Percentiles rank a stretch among this genome's conserved stretches.
phyloP scores from a whole-genome alignment of 768 basidiomycete species.

The Tulasnella sp. region DNA sequence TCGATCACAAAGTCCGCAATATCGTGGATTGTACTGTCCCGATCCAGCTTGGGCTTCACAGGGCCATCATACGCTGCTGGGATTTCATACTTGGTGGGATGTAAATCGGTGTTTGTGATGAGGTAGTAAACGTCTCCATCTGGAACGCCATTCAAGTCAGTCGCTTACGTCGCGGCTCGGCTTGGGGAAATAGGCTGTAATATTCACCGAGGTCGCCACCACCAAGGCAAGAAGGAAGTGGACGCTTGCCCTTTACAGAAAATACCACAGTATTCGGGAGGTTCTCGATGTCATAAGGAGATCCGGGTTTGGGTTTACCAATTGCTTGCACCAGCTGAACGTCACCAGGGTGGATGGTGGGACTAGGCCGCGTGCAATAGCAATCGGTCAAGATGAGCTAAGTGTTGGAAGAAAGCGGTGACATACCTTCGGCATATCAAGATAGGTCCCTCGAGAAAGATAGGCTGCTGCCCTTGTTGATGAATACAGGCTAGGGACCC shows the following conservation, averaged over 20 bases:
- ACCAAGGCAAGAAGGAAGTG: slow-evolving; percentile 21
- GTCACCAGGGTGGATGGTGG: slow-evolving; percentile 69
- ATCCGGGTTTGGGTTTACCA: slow-evolving; percentile 43
- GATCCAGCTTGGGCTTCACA: neutral
- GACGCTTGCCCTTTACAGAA: slow-evolving; percentile 39
- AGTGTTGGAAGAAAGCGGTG: neutral
- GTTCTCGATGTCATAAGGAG: slow-evolving; percentile 1
- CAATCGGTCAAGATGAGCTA: neutral
- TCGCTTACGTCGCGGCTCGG: too few relatives aligned
- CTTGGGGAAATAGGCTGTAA: too few relatives aligned
- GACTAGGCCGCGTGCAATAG: slow-evolving; percentile 36
- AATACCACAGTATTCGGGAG: slow-evolving; percentile 68
- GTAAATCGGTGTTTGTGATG: neutral
- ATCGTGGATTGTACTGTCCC: slow-evolving; percentile 21
- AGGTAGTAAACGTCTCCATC: slow-evolving; percentile 20
- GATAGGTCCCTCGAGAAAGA: slow-evolving; percentile 52
- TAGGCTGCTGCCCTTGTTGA: slow-evolving; percentile 46
- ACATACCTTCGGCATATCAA: slow-evolving; percentile 40
- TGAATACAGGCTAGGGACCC: slow-evolving; percentile 16
- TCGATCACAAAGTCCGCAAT: slow-evolving; percentile 24
- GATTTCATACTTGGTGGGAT: neutral
- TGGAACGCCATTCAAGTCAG: too few relatives aligned
- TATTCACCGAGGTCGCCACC: slow-evolving; percentile 24
- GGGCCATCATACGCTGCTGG: slow-evolving; percentile 3
- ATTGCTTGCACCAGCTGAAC: slow-evolving; percentile 60